Percentiles rank a stretch among this genome's conserved stretches.
phyloP scores from a whole-genome alignment of 805 yeast genomes.

The Cyberlindnera bimundalis region DNA sequence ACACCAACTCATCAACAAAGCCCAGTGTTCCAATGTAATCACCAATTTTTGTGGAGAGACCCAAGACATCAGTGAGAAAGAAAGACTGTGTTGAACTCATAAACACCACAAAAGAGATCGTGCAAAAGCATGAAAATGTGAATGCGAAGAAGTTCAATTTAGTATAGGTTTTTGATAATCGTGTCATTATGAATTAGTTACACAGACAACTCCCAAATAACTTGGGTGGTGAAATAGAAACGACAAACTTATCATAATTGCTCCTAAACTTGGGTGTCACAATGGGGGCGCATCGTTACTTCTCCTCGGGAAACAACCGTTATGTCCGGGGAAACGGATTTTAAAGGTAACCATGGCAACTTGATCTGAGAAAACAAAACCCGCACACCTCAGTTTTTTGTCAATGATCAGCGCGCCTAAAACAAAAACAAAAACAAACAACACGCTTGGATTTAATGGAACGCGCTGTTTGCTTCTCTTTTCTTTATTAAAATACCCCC shows the following conservation, averaged over 20 bases:
- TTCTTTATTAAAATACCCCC: too few relatives aligned
- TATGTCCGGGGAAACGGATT: neutral
- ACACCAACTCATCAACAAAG: slow-evolving; percentile 56
- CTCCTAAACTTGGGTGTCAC: too few relatives aligned
- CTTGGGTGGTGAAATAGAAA: too few relatives aligned
- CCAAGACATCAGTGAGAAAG: slow-evolving; percentile 37
- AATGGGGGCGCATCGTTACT: too few relatives aligned
- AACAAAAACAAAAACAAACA: slow-evolving; percentile 14
- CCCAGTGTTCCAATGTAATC: slow-evolving; percentile 47
- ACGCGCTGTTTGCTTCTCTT: too few relatives aligned
- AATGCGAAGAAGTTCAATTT: slow-evolving; percentile 31
- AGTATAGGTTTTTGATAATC: slow-evolving; percentile 21
- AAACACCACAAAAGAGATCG: slow-evolving; percentile 42
- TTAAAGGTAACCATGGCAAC: slow-evolving; percentile 5
- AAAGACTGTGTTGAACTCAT: slow-evolving; percentile 43
- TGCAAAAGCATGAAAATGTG: slow-evolving; percentile 35
- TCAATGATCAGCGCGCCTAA: slow-evolving; percentile 11
- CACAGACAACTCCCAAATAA: too few relatives aligned
- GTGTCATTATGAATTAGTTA: too few relatives aligned
- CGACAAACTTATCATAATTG: too few relatives aligned
- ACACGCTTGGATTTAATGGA: neutral
- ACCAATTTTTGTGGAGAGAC: slow-evolving; percentile 34
- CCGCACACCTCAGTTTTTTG: slow-evolving; percentile 10
- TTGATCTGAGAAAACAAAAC: neutral
- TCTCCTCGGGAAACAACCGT: neutral